Base-by-base conservation (phyloP, 2,329 filamentous ascomycete genomes). In the Intubia oerlemansii region DNA sequence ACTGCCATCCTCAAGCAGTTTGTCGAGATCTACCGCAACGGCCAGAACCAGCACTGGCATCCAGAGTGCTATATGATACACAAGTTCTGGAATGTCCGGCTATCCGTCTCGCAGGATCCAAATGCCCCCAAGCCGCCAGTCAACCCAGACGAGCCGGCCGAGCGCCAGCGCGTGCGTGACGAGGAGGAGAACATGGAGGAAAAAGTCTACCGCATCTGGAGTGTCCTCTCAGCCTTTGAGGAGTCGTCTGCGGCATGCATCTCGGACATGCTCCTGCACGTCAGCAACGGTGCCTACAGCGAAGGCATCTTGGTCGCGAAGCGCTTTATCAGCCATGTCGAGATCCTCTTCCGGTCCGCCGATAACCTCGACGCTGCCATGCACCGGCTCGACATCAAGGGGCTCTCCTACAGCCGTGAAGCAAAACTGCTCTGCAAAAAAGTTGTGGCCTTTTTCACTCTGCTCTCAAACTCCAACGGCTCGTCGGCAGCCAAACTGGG, bases 11-110 rank as follows among this genome's bases (percentile, higher is more conserved):
- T 98, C 24, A 98, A 98, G 55, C 88, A 98, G 49, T 98, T 98
- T 48, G 88, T 98, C 35, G 88, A 98, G 51, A 95, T 98, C 36
- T 98, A 84, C 52, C 75, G 88, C 41, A 95, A 95, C 50, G 85
- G 85, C 2, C 79, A 92, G 47, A 93, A 95, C 46, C 88, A 98
- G 45, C 88, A 98, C 48, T 98, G 88, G 88, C 88, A 98, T 47
- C 88, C 88, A 2, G 88, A 98, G 52, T 98, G 88, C 51, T 98
- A 98, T 52, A 98, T 98, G 88, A 98, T 98, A 37, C 88, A 98
- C 56, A 98, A 98, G 45, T 98, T 95, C 52, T 98, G 88, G 88
- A 98, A 95, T 46, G 88, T 98, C 34, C 73, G 88, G 29, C 59
- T 98, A 21, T 69, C 71, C 9, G 62, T 70, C 16, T 59, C 65